Conservation (phyloP, 2,329 filamentous ascomycete species). For the Trichophyton equinum region DNA sequence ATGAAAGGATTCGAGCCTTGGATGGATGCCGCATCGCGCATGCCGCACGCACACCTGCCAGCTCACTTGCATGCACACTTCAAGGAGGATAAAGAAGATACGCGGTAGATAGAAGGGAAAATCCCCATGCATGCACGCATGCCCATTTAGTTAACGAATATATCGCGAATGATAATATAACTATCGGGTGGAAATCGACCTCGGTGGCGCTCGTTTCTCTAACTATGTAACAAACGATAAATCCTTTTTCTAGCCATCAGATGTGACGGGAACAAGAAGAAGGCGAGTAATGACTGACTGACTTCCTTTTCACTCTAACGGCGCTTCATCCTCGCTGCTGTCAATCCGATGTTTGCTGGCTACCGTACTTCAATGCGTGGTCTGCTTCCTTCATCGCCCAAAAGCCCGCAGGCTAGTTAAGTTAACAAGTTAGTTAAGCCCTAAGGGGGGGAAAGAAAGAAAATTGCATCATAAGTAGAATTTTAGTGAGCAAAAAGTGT, state of each 20-base stretch:
- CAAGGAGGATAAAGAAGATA: neutral
- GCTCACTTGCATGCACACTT: neutral
- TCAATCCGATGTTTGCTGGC: too few species aligned
- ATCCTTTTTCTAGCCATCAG: neutral
- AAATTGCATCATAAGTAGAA: slow-evolving; percentile 4
- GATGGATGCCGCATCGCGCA: neutral
- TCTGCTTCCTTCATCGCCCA: too few species aligned
- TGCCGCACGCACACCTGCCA: neutral
- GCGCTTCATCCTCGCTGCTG: too few species aligned
- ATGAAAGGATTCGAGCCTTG: neutral
- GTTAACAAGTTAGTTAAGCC: neutral
- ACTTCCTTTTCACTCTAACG: neutral
- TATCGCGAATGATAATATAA: too few species aligned
- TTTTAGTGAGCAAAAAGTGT: too few species aligned
- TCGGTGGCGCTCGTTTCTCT: neutral
- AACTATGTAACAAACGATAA: neutral
- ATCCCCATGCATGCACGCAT: too few species aligned
- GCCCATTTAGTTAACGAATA: too few species aligned
- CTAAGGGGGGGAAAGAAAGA: neutral
- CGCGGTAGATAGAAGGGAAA: too few species aligned
- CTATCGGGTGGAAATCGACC: neutral
- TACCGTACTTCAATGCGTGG: too few species aligned
- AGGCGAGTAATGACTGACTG: neutral
- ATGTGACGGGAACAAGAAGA: neutral
- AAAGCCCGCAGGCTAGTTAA: too few species aligned